Percentiles rank a stretch among this genome's conserved stretches.
Evolutionary conservation across 1,139 yeast species (phyloP).

Genomic region (Dujonia santamariae): DNA sequence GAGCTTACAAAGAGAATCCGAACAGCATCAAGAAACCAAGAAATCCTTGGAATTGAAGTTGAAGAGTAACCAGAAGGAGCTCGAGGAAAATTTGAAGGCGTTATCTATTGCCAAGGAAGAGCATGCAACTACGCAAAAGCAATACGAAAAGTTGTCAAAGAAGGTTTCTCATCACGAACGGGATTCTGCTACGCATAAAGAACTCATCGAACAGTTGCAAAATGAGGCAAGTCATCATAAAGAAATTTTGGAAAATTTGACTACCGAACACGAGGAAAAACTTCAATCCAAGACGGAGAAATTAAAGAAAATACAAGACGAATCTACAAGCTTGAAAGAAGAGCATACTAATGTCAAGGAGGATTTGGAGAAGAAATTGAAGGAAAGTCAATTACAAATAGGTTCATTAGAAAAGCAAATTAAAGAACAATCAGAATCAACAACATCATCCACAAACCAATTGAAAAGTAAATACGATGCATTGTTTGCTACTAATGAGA

Average conservation of each 20-base stretch:
- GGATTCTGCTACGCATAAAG: slow-evolving; percentile 13
- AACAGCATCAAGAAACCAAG: slow-evolving; percentile 16
- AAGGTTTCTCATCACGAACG: slow-evolving; percentile 9
- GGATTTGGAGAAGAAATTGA: slow-evolving; percentile 14
- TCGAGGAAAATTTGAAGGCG: slow-evolving; percentile 28
- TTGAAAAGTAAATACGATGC: slow-evolving; percentile 36
- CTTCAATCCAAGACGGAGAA: slow-evolving; percentile 1
- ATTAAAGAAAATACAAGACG: neutral
- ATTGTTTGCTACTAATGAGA: neutral
- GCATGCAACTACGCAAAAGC: slow-evolving; percentile 4
- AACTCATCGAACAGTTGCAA: slow-evolving; percentile 13
- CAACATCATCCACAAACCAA: slow-evolving; percentile 26
- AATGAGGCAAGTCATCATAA: slow-evolving; percentile 10
- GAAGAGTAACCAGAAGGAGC: slow-evolving; percentile 32
- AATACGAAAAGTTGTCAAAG: neutral
- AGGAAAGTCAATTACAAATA: slow-evolving; percentile 7
- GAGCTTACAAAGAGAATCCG: slow-evolving; percentile 10
- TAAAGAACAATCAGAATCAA: neutral
- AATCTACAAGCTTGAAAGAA: neutral
- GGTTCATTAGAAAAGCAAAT: slow-evolving; percentile 1
- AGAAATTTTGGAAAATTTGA: slow-evolving; percentile 16
- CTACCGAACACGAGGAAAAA: slow-evolving; percentile 15
- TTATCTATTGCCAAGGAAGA: slow-evolving; percentile 17
- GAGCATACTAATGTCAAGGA: slow-evolving; percentile 10
- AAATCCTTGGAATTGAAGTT: slow-evolving; percentile 30